A percentile compares a stretch with the other conserved stretches of the same genome.
These are phyloP conservation scores for Cystofilobasidium bisporidii DNA, from an alignment of 768 basidiomycete species.

Conservation along the genomic window DNA sequence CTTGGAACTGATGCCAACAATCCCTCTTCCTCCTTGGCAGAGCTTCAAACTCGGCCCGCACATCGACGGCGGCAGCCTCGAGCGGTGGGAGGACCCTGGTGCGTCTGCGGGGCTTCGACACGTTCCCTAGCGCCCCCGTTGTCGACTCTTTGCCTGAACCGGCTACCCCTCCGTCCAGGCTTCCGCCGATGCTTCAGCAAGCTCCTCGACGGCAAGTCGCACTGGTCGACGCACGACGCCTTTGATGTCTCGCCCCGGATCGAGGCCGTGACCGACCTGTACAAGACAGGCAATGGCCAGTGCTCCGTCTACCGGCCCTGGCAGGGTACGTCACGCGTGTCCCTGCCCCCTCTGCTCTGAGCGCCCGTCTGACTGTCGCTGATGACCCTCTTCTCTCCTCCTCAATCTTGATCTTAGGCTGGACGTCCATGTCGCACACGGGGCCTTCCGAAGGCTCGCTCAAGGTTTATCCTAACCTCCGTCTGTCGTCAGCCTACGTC, in stretches of 20 bases:
- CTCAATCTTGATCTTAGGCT: too few species aligned
- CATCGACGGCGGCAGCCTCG: constrained; percentile 61
- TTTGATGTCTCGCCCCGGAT: constrained; percentile 56
- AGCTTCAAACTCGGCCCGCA: constrained; percentile 57
- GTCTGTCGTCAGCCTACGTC: constrained; percentile 52
- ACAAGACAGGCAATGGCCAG: constrained; percentile 40
- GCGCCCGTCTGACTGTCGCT: too few species aligned
- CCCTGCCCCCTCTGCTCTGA: not conserved
- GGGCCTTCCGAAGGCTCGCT: constrained; percentile 57
- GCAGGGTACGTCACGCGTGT: constrained; percentile 17
- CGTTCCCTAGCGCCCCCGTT: too few species aligned
- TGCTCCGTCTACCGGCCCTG: constrained; percentile 19
- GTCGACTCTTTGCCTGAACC: not conserved
- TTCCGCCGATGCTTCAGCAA: constrained; percentile 49
- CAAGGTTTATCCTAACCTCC: constrained; percentile 52
- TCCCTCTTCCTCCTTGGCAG: constrained; percentile 30
- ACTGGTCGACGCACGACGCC: constrained; percentile 53
- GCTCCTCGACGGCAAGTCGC: constrained; percentile 52
- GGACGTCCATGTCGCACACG: constrained; percentile 44
- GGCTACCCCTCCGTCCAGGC: not conserved
- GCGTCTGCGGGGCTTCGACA: too few species aligned
- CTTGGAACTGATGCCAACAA: constrained; percentile 16
- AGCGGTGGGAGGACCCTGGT: constrained; percentile 43
- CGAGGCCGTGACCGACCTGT: constrained; percentile 56
- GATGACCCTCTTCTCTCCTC: constrained; percentile 35